Base-by-base conservation (phyloP, 495 filamentous ascomycete species). In the Penicillium macrosclerotiorum region DNA sequence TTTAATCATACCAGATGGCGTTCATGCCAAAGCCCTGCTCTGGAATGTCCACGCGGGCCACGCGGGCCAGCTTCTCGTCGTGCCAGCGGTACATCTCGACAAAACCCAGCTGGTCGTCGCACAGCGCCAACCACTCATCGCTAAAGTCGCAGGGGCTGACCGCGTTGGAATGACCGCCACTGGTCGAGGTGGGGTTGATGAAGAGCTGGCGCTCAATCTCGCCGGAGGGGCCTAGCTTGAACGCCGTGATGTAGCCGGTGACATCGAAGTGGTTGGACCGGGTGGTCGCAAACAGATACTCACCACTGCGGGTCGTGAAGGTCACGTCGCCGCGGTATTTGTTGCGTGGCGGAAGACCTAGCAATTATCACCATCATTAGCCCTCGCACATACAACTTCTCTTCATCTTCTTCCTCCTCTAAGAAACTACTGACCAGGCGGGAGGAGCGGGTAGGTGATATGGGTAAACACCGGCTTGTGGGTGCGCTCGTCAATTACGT, bases 11-110 rank as follows among this genome's bases (percentile, higher is more conserved):
- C 88, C 87, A 92, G 55, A 91, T 89, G 24, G 86, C 88, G 71
- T 93, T 91, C 88, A 91, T 91, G 1, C 85, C 86, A 66, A 90
- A 91, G 37, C 88, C 88, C 33, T 82, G 84, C 69, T 93, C 87
- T 11, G 81, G 79, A 40, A 93, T 82, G 54, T 85, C 79, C 47
- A 82, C 76, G 42, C 84, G 74, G 14, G 87, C 88, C 22, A 91
- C 87, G 13, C 88, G 73, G 8, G 79, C 81, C 43, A 93, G 55
- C 52, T 83, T 86, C 75, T 90, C 88, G 29, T 90, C 84, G 52
- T 80, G 72, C 82, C 85, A 93, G 25, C 86, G 71, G 56, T 90
- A 91, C 51, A 93, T 88, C 73, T 91, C 88, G n/a, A 93, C 62
- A 66, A 83, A 89, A 3, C 88, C 88, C 42, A 87, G 77, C 70